A percentile compares a stretch with the other conserved stretches of the same genome.
Evolutionary conservation across 306 rosid species (phyloP).

Genomic region (Vigna radiata): DNA sequence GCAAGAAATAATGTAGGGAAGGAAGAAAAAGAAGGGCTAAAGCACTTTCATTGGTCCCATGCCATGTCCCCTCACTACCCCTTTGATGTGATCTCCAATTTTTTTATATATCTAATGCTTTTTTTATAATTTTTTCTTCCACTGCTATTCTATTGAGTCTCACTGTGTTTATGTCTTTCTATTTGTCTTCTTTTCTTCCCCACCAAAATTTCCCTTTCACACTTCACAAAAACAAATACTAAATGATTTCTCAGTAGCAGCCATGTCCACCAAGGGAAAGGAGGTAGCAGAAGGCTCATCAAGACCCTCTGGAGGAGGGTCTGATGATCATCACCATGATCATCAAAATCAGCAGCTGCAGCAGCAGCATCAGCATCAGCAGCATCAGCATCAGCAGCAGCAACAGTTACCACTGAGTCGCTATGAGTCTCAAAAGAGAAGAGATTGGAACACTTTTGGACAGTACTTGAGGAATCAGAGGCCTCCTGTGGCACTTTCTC

Average conservation of each 20-base stretch:
- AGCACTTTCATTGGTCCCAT: conserved; percentile 69
- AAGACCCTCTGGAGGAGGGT: conserved; percentile 35
- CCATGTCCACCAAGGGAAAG: conserved; percentile 62
- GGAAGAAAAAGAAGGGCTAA: conserved; percentile 58
- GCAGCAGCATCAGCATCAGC: conserved; percentile 38
- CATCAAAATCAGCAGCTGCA: background rate
- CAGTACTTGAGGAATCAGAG: conserved; percentile 89
- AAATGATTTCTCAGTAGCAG: conserved; percentile 45
- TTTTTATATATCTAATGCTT: background rate
- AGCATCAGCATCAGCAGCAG: conserved; percentile 21
- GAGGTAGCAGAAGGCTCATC: conserved; percentile 58
- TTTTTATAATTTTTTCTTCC: conserved; percentile 25
- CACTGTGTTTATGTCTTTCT: background rate
- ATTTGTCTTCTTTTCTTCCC: conserved; percentile 41
- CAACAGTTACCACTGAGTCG: conserved; percentile 59
- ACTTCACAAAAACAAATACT: conserved; percentile 43
- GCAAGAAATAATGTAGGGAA: conserved; percentile 62
- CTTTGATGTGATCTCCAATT: conserved; percentile 56
- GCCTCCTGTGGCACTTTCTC: conserved; percentile 73
- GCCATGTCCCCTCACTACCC: conserved; percentile 54
- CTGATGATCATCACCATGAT: background rate
- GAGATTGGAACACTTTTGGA: conserved; percentile 94
- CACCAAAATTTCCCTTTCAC: conserved; percentile 45
- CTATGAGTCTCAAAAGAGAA: conserved; percentile 83
- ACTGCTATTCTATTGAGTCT: conserved; percentile 12